A percentile compares a stretch with the other conserved stretches of the same genome.
Evolutionary conservation across 305 asterid species (phyloP).

Genomic region (Striga hermonthica): DNA sequence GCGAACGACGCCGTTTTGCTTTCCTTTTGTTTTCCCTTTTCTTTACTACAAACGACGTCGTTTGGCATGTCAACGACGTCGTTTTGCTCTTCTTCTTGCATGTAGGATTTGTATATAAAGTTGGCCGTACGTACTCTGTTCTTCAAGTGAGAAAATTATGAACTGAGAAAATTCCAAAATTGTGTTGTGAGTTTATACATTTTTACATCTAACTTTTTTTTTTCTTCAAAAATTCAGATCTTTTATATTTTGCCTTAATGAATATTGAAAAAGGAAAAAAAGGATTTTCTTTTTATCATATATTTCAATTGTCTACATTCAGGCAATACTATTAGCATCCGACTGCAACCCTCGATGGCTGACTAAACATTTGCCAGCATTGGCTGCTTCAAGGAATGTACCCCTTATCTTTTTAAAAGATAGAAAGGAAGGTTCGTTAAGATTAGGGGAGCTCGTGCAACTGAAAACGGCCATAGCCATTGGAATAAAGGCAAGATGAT

Average conservation of each 20-base stretch:
- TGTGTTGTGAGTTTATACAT: too few relatives aligned
- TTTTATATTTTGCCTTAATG: slow-evolving; percentile 1
- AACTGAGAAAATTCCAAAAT: too few relatives aligned
- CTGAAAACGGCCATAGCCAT: slow-evolving; percentile 77
- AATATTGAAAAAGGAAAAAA: not conserved
- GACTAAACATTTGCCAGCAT: slow-evolving; percentile 63
- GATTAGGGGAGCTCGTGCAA: slow-evolving; percentile 75
- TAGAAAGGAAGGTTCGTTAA: slow-evolving; percentile 60
- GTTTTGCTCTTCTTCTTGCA: too few relatives aligned
- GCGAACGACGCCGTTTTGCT: too few relatives aligned
- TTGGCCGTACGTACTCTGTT: too few relatives aligned
- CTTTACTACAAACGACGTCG: too few relatives aligned
- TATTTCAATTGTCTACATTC: slow-evolving; percentile 6
- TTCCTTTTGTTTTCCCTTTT: too few relatives aligned
- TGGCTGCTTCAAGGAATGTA: slow-evolving; percentile 71
- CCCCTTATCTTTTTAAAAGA: slow-evolving; percentile 67
- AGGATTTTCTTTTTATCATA: not conserved
- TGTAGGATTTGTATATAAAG: too few relatives aligned
- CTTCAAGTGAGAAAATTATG: too few relatives aligned
- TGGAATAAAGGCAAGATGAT: slow-evolving; percentile 62
- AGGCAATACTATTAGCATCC: slow-evolving; percentile 75
- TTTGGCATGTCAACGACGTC: too few relatives aligned
- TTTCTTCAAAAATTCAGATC: not conserved
- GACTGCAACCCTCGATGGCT: slow-evolving; percentile 82
- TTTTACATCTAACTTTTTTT: too few relatives aligned